A percentile compares a stretch with the other conserved stretches of the same genome.
These are phyloP conservation scores for Phaeotremella fagi DNA, from an alignment of 768 basidiomycete species.

Conservation along the genomic window DNA sequence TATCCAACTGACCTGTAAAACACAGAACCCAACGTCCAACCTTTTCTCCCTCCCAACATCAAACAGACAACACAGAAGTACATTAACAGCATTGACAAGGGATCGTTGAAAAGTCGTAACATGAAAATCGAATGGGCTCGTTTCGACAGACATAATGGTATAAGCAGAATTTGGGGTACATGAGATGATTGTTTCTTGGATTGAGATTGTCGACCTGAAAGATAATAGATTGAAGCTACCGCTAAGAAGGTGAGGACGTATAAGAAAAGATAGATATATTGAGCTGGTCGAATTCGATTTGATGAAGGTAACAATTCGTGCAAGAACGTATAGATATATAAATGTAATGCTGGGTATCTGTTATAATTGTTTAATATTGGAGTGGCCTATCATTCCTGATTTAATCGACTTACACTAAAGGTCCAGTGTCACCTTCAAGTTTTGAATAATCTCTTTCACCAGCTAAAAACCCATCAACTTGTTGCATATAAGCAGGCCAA, in stretches of 20 bases:
- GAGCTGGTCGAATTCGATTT: constrained; percentile 56
- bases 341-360: constrained; percentile 93
- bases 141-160: constrained; percentile 77
- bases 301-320: constrained; percentile 58
- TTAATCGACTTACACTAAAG: constrained; percentile 67
- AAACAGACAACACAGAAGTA: constrained; percentile 63
- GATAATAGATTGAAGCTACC: constrained; percentile 63
- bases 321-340: constrained; percentile 72
- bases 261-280: constrained; percentile 70
- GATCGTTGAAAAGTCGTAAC: constrained; percentile 90
- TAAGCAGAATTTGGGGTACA: constrained; percentile 33
- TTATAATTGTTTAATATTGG: background rate
- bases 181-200: constrained; percentile 57
- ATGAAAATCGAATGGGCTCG: constrained; percentile 89
- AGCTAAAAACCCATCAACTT: constrained; percentile 68
- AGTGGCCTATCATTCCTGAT: background rate
- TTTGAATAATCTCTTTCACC: constrained; percentile 77
- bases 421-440: constrained; percentile 86
- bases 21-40: constrained; percentile 44
- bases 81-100: constrained; percentile 58
- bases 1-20: constrained; percentile 63
- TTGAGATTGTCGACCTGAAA: constrained; percentile 37
- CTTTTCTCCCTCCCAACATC: constrained; percentile 58
- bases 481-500: constrained; percentile 93
- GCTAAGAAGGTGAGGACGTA: constrained; percentile 66